Evolutionary conservation across 1,139 yeast genomes (phyloP).

Genomic region (Nakaseomyces bracarensis): DNA sequence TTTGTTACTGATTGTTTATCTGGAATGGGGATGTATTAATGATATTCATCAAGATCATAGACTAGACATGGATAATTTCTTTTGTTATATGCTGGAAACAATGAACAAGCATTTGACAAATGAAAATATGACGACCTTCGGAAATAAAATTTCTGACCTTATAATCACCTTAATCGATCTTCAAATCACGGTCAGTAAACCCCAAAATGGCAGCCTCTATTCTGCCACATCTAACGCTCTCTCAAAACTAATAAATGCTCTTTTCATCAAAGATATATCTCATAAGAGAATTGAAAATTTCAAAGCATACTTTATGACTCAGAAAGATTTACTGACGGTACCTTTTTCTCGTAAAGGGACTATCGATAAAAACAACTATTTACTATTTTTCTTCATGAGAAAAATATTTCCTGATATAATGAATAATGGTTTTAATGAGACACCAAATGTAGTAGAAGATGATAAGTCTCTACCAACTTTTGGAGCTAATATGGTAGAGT

Average conservation of each 20-base stretch:
- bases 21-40: slow-evolving; percentile 4
- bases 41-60: slow-evolving; percentile 5
- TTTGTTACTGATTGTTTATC: neutral
- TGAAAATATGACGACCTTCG: neutral
- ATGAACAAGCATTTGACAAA: neutral
- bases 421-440: neutral
- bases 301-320: slow-evolving; percentile 1
- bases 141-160: neutral
- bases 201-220: neutral
- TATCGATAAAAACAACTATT: slow-evolving; percentile 1
- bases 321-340: neutral
- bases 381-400: neutral
- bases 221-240: neutral
- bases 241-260: neutral
- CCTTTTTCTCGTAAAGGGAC: neutral
- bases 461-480: neutral
- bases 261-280: neutral
- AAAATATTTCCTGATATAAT: slow-evolving; percentile 1
- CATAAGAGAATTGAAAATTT: neutral
- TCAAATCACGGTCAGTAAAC: slow-evolving; percentile 1
- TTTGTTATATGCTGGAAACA: slow-evolving; percentile 1
- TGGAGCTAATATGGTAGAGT: neutral
- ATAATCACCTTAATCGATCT: neutral
- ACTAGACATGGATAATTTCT: slow-evolving; percentile 1
- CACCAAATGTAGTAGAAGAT: slow-evolving; percentile 1